Base-by-base conservation (phyloP, 768 basidiomycete genomes). In the Lyophyllum shimeji region DNA sequence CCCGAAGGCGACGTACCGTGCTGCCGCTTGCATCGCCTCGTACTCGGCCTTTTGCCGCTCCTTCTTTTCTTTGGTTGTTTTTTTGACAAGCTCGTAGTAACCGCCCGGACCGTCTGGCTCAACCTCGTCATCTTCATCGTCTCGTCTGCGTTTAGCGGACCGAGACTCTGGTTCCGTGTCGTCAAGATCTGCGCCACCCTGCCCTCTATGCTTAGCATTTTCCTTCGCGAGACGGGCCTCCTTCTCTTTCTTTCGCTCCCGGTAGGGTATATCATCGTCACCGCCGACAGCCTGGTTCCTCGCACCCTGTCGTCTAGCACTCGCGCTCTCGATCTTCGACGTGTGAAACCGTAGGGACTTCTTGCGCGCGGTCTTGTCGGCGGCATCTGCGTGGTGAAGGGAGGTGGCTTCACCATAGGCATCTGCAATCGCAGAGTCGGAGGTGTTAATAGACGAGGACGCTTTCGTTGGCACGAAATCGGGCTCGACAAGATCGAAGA, bases 191-290 rank as follows among this genome's bases (percentile, higher is more conserved):
- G 78, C 87, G 2, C 88, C 90, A 18, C 82, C 84, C 65, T 79
- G 77, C 4, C 73, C 74, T 52, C 69, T 74, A 43, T 74, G 68
- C 45, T 76, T 73, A 42, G 69, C 73, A 17, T 76, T 75, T 68
- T 86, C 86, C 67, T 78, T 82, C 49, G 78, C 79, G 50, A 80
- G 59, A 48, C 82, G 77, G 27, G 73, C 73, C 55, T 89, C 85
- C 60, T 76, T 79, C 56, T 84, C 83, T 67, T 82, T 86, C 72
- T 78, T 79, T 47, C 87, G 76, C 65, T 93, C 90, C 43, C 85
- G 81, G 65, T 95, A 93, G 17, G 97, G 97, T 46, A 98, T 78
- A 66, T 99, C 97, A 64, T 98, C 96, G 67, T 99, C 97, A 17
- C 97, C 97, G 27, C 91, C 89, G 50, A 85, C 68, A 4, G 89